Evolutionary conservation across 176 grass and related monocot species (phyloP), one percentile per base, ranked within the genome.

Genomic region (Cocos nucifera): DNA sequence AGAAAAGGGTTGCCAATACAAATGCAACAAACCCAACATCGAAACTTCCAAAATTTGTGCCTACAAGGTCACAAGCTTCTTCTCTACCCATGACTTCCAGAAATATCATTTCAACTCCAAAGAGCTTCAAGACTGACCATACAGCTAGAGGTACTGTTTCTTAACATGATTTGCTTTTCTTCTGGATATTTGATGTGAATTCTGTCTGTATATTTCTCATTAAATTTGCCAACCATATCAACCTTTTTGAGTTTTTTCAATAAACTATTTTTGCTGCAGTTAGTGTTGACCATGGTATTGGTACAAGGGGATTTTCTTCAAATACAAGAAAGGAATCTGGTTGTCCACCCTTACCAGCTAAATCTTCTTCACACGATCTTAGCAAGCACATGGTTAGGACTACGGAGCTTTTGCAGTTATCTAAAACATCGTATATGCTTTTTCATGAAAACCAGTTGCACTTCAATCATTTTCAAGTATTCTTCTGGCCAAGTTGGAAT

Each of bases 1-100:
- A 76, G 57, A 97, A 80, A 69, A 88, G 89, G 77, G 63, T 78
- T 50, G 58, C 75, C 73, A 85, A 75, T 62, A 61, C 73, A 67
- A 73, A 57, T 57, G 62, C 62, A 65, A 77, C 69, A 72, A 48
- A 24, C 82, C 78, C 69, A 56, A 51, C 80, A 76, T 62, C 73
- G 58, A 85, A 89, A 79, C 59, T 63, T 25, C 75, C 80, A 0
- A 78, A 77, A 27, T 56, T 70, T 10, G 70, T 59, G 58, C 62
- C 63, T 49, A 79, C 63, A 19, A 85, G 66, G 20, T 70, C 51
- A 32, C 71, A 72, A 35, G 59, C 59, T 85, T 77, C 71, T 54
- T 62, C 70, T 66, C 22, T 76, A 73, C 58, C 78, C 26, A 23
- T 49, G 44, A 25, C 56, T 28, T 58, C 66, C 17, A 65, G 73